Base-by-base conservation (phyloP, 306 rosid genomes). In the Vigna unguiculata region DNA sequence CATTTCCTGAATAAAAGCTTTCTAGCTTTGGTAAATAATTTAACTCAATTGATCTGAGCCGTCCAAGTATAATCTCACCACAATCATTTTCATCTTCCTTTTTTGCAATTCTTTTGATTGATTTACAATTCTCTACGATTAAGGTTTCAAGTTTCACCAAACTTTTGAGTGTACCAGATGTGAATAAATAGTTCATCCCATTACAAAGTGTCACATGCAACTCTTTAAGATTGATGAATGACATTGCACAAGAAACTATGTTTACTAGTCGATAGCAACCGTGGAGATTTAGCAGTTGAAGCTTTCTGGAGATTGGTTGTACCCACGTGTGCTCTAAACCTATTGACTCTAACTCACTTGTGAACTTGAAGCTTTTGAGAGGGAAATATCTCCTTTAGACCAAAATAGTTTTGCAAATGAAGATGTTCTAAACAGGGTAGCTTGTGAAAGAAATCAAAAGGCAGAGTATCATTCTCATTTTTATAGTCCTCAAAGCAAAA, bases 131-230 rank as follows among this genome's bases (percentile, higher is more conserved):
- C 2, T 0, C 0, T 62, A 77, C 36, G 1, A 0, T 0, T 66
- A 82, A 21, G 0, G 0, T 4, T 38, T 21, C n/a, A 17, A 82
- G 78, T 14, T 13, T 52, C 45, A 3, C 63, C 61, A 82, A 64
- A 38, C 75, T 77, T 64, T 16, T 77, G 22, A 75, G 76, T 7
- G 57, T 64, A 15, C 74, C 55, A 10, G 3, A 32, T 32, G 69
- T n/a, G 55, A 82, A 57, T 41, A 82, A 36, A 38, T 16, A 76
- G 10, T 63, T 20, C 78, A 61, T 36, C 30, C 16, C 9, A 4
- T 0, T 0, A 17, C 69, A 63, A 0, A 0, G 0, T 0, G 0
- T 0, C 28, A 63, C 28, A 0, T 0, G 0, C 48, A 63, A 4
- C n/a, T 63, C 0, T 36, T 38, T 63, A 1, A 63, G 9, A 38